Evolutionary conservation across 352 stramenopile species (phyloP).

Genomic region (Phytopythium kandeliae): DNA sequence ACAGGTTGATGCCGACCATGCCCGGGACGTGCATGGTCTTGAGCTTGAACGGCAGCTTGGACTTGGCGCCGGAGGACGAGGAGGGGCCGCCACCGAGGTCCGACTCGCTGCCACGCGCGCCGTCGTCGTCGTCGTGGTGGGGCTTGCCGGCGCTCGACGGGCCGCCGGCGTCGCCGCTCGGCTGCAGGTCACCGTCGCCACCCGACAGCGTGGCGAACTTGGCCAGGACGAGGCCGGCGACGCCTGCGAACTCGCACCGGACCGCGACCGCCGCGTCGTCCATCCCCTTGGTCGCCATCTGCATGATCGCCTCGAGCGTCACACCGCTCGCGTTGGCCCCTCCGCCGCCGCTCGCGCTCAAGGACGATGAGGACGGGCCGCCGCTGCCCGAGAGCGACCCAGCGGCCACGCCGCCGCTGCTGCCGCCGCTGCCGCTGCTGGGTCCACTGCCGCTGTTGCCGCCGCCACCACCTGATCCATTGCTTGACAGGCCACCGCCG

Average conservation of each 20-base stretch:
- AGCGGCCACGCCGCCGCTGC: constrained; percentile 5
- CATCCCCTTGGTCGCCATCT: constrained; percentile 69
- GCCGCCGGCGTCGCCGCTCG: constrained; percentile 11
- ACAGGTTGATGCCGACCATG: constrained; percentile 52
- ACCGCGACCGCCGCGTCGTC: constrained; percentile 47
- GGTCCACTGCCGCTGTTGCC: constrained; percentile 12
- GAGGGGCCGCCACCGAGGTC: neutral
- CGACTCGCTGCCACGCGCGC: constrained; percentile 2
- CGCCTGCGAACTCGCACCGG: constrained; percentile 7
- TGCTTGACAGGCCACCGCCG: constrained; percentile 1
- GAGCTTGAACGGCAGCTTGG: constrained; percentile 72
- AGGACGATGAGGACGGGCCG: constrained; percentile 1
- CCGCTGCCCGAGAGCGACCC: constrained; percentile 2
- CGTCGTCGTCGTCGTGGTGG: constrained; percentile 12
- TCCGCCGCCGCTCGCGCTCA: constrained; percentile 3
- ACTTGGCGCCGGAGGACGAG: constrained; percentile 18
- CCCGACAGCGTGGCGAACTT: constrained; percentile 56
- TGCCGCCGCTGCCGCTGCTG: constrained; percentile 6
- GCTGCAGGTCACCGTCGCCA: constrained; percentile 38
- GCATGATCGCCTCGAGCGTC: constrained; percentile 65
- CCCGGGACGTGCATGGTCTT: constrained; percentile 46
- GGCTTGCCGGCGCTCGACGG: constrained; percentile 5
- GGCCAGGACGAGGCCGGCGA: constrained; percentile 72
- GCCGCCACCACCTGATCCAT: constrained; percentile 14
- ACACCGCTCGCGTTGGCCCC: constrained; percentile 16